Percentiles rank a stretch among this genome's conserved stretches.
These are phyloP conservation scores for Fusarium papillatum DNA, from an alignment of 2,329 filamentous ascomycete species.

Conservation along the genomic window DNA sequence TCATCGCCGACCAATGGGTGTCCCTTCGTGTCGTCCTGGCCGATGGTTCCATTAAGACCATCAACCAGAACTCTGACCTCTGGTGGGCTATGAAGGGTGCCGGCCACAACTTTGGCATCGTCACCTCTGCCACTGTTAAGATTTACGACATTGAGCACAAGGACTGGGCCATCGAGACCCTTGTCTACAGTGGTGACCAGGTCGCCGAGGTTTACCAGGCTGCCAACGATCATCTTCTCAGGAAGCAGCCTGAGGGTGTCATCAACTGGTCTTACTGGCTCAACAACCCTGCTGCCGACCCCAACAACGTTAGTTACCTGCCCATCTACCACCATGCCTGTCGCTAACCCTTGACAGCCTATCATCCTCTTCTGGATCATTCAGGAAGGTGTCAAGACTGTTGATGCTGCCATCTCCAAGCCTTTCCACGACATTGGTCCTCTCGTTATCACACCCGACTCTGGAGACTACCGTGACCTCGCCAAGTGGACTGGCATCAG, in stretches of 20 bases:
- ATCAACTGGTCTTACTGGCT: slow-evolving; percentile 66
- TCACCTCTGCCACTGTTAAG: slow-evolving; percentile 47
- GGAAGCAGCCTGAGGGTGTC: slow-evolving; percentile 57
- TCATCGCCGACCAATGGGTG: slow-evolving; percentile 51
- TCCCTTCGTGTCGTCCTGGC: slow-evolving; percentile 49
- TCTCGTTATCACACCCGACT: slow-evolving; percentile 45
- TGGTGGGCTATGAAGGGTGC: slow-evolving; percentile 53
- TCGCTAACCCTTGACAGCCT: slow-evolving; percentile 44
- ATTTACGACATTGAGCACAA: slow-evolving; percentile 45
- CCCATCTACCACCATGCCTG: rapidly evolving
- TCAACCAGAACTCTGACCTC: slow-evolving; percentile 45
- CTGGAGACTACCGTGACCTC: slow-evolving; percentile 39
- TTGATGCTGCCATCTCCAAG: slow-evolving; percentile 56
- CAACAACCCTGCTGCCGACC: slow-evolving; percentile 55
- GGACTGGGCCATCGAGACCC: slow-evolving; percentile 48
- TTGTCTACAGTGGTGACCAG: slow-evolving; percentile 62
- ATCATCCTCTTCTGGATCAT: slow-evolving; percentile 59
- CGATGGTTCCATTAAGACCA: slow-evolving; percentile 41
- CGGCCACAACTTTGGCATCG: slow-evolving; percentile 52
- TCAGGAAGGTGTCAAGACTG: slow-evolving; percentile 56
- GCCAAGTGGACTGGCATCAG: slow-evolving; percentile 40
- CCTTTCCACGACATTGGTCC: slow-evolving; percentile 61
- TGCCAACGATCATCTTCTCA: slow-evolving; percentile 59
- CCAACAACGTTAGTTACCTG: slow-evolving; percentile 50
- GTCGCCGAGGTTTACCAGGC: slow-evolving; percentile 61